Base-by-base conservation (phyloP, 1,284 basidiomycete species). In the Papiliotrema terrestris region DNA sequence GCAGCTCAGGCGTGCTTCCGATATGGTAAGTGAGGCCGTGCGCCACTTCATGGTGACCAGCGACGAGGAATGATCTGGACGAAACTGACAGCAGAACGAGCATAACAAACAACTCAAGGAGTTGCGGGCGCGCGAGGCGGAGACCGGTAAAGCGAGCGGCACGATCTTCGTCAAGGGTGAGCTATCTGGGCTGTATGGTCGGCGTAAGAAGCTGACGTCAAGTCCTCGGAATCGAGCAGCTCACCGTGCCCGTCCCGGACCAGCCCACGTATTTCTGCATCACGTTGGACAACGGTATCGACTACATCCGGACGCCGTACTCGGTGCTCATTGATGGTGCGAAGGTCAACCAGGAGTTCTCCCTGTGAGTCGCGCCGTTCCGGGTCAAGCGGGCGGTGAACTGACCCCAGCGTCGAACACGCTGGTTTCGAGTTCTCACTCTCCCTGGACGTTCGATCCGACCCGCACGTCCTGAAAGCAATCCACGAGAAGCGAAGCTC, bases 251-350 rank as follows among this genome's bases (percentile, higher is more conserved):
- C 1, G 62, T 95, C 13, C 91, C 91, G 0, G 77, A 78, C 17
- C 81, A 89, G 60, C 78, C 83, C 0, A 93, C 93, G 0, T 81
- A 79, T 36, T 81, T 97, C 63, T 87, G 86, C n/a, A 90, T 91
- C 70, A 92, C 91, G 0, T 80, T 98, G 56, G 95, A 97, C 78
- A 98, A 98, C 66, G 93, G 94, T 8, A 92, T 96, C 55, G 93
- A 98, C 76, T 94, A 88, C 63, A 95, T 98, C 53, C 91, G 90
- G 4, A 97, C 94, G 0, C 92, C 91, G 0, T 89, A 91, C 65
- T 82, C 81, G 42, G 78, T 79, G 11, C 78, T 97, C 2, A 78
- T 77, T 32, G 77, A 80, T 38, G 84, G 87, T 26, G 84, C 83
- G 52, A 80, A 80, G 20, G 89, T 98, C 60, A 86, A 89, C 45